phyloP scores from a whole-genome alignment of 2,329 filamentous ascomycete species.

The Teratosphaeria destructans region DNA sequence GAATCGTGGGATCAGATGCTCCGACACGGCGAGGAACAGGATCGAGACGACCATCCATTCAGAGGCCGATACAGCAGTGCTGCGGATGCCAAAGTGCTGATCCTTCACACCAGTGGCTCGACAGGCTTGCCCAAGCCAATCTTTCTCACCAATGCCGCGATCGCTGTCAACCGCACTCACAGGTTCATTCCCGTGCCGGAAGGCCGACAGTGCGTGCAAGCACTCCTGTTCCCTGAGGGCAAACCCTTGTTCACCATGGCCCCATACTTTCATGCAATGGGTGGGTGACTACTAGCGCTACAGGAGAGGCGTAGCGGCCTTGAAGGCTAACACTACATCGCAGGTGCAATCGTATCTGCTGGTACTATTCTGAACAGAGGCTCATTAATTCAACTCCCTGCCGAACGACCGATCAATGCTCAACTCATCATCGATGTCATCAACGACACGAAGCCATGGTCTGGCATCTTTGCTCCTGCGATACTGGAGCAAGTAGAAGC shows the following conservation, averaged over 20 bases:
- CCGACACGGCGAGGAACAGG: not conserved
- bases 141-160: not conserved
- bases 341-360: not conserved
- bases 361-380: not conserved
- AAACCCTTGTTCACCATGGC: conserved; percentile 1
- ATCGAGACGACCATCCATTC: not conserved
- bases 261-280: not conserved
- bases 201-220: not conserved
- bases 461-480: conserved; percentile 1
- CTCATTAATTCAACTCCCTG: not conserved
- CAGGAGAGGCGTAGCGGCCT: not conserved
- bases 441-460: not conserved
- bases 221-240: not conserved
- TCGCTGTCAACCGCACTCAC: not conserved
- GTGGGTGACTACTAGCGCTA: not conserved
- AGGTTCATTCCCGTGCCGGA: not conserved
- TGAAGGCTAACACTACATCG: not conserved
- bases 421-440: conserved; percentile 2
- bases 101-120: conserved; percentile 4
- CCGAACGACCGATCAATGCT: not conserved
- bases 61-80: not conserved
- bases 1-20: conserved; percentile 1
- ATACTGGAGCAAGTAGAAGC: conserved; percentile 3
- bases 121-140: conserved; percentile 6
- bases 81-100: not conserved